Evolutionary conservation across 257 asterid genomes (phyloP), one percentile per base, ranked within the genome.

Genomic region (Fraxinus anomala): DNA sequence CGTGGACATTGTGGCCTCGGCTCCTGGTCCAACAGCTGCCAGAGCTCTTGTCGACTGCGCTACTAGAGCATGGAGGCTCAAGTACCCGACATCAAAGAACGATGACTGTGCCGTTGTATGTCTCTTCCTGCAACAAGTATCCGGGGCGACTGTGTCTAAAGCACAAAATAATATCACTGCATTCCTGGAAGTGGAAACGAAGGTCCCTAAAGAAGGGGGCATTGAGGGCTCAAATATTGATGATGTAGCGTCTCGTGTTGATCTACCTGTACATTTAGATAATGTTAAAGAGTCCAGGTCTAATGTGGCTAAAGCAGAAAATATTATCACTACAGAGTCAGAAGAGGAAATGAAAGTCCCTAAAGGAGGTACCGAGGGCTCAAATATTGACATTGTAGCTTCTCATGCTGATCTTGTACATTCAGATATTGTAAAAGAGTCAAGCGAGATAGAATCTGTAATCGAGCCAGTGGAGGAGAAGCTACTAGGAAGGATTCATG

Each of bases 71-170:
- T 96, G 99, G 99, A 89, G 96, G 86, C 96, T 96, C 68, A 96
- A 96, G 77, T 96, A 96, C 86, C 99, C 99, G 4, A 93, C 99
- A 31, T 96, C 99, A 42, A 96, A 96, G 85, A 96, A 79, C 36
- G 99, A 96, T 16, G 99, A 96, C 73, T 96, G 99, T 82, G 98
- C 98, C 6, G 99, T 87, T 3, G 94, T 93, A 34, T 96, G 99
- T 77, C 87, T 96, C 78, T 96, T 85, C 84, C 83, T 95, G 1
- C 89, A 90, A 28, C 83, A 84, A 4, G 3, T 63, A 59, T 37
- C 84, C 65, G 63, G 59, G 0, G 76, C 83, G 3, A 84, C 69
- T 31, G 81, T 73, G 51, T 83, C 80, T 3, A 74, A 81, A 59
- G 34, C 75, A 28, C 90, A 76, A 63, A 65, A 73, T 14, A 80